phyloP scores from a whole-genome alignment of 1,284 basidiomycete genomes.

The Malassezia equina region DNA sequence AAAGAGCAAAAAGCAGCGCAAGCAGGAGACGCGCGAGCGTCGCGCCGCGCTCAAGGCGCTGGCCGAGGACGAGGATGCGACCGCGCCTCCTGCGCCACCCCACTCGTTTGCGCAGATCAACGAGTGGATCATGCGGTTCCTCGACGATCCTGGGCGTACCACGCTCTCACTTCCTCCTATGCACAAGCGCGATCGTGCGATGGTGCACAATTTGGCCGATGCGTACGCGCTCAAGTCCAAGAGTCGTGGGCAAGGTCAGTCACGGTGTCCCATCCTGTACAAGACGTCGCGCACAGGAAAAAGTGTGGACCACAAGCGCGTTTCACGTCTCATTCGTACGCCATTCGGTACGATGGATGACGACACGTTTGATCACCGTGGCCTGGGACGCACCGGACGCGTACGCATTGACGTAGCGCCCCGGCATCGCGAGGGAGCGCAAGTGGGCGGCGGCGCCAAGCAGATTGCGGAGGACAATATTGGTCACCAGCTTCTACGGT shows the following conservation, averaged over 20 bases:
- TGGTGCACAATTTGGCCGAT: constrained; percentile 41
- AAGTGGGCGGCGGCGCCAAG: constrained; percentile 41
- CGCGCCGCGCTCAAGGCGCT: constrained; percentile 24
- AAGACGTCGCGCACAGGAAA: constrained; percentile 31
- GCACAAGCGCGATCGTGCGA: constrained; percentile 42
- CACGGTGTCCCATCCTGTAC: constrained; percentile 40
- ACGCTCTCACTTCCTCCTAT: constrained; percentile 43
- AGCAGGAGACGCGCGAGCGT: constrained; percentile 24
- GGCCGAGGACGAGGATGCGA: constrained; percentile 18
- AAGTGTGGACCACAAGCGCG: constrained; percentile 24
- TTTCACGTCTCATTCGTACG: constrained; percentile 25
- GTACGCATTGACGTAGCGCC: constrained; percentile 21
- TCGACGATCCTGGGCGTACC: constrained; percentile 22
- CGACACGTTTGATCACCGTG: constrained; percentile 18
- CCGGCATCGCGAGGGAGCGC: constrained; percentile 37
- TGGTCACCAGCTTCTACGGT: constrained; percentile 38
- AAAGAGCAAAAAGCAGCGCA: constrained; percentile 25
- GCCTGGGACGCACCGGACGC: constrained; percentile 8
- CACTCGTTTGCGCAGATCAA: constrained; percentile 30
- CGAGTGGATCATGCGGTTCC: constrained; percentile 34
- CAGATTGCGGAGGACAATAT: constrained; percentile 44
- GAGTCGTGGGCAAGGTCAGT: constrained; percentile 28
- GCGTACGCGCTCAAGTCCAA: constrained; percentile 38
- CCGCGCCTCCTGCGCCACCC: constrained; percentile 18
- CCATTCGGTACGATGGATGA: constrained; percentile 28